Conservation (phyloP, 1,284 basidiomycete species). For the Tilletia walkeri region DNA sequence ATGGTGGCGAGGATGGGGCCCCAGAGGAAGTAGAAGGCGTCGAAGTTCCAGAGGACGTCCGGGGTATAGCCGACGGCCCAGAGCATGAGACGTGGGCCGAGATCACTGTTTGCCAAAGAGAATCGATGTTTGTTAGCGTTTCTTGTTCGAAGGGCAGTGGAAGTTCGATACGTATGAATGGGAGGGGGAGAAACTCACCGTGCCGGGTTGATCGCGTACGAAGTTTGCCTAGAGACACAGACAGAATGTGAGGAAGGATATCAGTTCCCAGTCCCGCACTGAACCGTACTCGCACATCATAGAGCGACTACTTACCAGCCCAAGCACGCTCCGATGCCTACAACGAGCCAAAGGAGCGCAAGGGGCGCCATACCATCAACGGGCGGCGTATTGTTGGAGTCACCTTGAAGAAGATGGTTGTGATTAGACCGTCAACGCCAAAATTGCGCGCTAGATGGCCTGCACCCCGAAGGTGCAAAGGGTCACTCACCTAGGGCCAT, state of each 20-base stretch:
- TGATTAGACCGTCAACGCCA: no score
- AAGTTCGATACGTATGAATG: no score
- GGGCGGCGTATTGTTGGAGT: conserved; percentile 25
- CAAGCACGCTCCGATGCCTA: conserved; percentile 12
- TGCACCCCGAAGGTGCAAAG: no score
- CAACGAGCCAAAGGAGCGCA: conserved; percentile 19
- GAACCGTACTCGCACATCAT: background rate
- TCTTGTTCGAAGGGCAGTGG: no score
- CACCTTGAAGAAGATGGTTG: background rate
- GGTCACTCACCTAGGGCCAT: conserved; percentile 20
- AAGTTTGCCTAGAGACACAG: background rate
- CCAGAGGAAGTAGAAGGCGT: conserved; percentile 4
- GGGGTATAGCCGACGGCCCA: conserved; percentile 15
- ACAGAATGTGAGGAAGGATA: background rate
- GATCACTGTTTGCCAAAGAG: background rate
- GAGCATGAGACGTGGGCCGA: conserved; percentile 2
- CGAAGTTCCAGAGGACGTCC: conserved; percentile 13
- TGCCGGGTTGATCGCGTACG: conserved; percentile 5
- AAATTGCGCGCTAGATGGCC: no score
- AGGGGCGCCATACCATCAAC: conserved; percentile 26
- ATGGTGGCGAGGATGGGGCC: conserved; percentile 8
- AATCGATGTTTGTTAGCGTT: background rate
- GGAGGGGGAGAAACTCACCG: background rate
- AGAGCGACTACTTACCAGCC: conserved; percentile 4
- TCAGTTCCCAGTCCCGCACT: background rate